Percentiles rank a stretch among this genome's conserved stretches.
Evolutionary conservation across 352 stramenopile genomes (phyloP).

Genomic region (Pythium brachiatum): DNA sequence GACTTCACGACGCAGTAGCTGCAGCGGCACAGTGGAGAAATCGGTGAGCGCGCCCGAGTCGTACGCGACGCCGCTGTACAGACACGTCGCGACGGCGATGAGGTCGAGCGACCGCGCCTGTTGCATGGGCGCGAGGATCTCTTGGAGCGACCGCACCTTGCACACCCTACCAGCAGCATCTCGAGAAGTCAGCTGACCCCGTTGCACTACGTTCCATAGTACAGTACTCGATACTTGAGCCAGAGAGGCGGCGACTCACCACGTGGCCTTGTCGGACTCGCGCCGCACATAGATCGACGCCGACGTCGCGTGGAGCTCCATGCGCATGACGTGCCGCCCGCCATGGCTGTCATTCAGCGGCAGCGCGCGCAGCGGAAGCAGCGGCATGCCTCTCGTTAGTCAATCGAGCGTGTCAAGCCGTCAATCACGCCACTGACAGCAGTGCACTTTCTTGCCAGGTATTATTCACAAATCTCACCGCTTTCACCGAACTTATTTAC

Average conservation of each 20-base stretch:
- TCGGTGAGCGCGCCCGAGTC: background rate
- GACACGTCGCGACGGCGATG: conserved; percentile 13
- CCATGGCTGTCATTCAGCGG: conserved; percentile 15
- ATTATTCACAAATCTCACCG: too few species aligned
- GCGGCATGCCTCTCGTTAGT: background rate
- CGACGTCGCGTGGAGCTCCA: background rate
- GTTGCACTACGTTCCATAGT: too few species aligned
- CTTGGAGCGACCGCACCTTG: conserved; percentile 5
- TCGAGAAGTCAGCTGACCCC: background rate
- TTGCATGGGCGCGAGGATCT: conserved; percentile 18
- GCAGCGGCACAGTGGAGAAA: conserved; percentile 1
- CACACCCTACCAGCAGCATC: background rate
- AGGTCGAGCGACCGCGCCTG: conserved; percentile 15
- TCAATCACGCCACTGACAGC: too few species aligned
- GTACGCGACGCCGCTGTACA: conserved; percentile 15
- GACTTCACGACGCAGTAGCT: conserved; percentile 16
- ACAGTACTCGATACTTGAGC: too few species aligned
- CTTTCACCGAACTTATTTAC: too few species aligned
- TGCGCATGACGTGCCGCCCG: conserved; percentile 9
- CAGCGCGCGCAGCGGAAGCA: conserved; percentile 15
- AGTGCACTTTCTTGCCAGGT: too few species aligned
- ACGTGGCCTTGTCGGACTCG: conserved; percentile 1
- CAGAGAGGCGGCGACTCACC: background rate
- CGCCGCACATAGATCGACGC: conserved; percentile 13
- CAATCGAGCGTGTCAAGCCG: too few species aligned